Percentiles rank a stretch among this genome's conserved stretches.
phyloP scores from a whole-genome alignment of 2,329 filamentous ascomycete species.

The Botryotinia narcissicola region DNA sequence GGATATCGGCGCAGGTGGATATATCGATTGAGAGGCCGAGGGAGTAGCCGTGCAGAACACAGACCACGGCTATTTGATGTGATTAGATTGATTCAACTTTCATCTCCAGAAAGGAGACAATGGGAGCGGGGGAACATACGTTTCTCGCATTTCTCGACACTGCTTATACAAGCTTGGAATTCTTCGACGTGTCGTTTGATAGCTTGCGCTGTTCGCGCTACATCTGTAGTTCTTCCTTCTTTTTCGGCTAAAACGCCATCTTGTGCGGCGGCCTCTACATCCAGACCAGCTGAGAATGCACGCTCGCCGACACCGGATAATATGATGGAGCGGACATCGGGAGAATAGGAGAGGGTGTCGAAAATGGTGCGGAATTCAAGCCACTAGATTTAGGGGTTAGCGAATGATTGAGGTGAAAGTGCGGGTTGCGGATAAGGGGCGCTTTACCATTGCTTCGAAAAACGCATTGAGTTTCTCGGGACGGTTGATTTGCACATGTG shows the following conservation, averaged over 20 bases:
- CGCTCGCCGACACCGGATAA: slow-evolving; percentile 77
- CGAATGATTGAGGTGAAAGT: background rate
- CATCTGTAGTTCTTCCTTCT: slow-evolving; percentile 46
- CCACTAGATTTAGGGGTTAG: slow-evolving; percentile 50
- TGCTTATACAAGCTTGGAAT: slow-evolving; percentile 76
- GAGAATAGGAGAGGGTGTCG: slow-evolving; percentile 65
- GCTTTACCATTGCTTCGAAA: slow-evolving; percentile 61
- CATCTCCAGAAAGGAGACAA: background rate
- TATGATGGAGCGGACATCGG: slow-evolving; percentile 72
- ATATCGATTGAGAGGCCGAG: slow-evolving; percentile 79
- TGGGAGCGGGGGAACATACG: slow-evolving; percentile 50
- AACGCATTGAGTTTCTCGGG: slow-evolving; percentile 88
- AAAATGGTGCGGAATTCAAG: slow-evolving; percentile 74
- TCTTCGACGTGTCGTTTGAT: slow-evolving; percentile 69
- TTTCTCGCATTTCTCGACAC: slow-evolving; percentile 85
- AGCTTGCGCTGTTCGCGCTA: slow-evolving; percentile 59
- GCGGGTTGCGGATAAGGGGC: background rate
- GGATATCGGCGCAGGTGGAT: slow-evolving; percentile 66
- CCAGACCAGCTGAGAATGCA: slow-evolving; percentile 83
- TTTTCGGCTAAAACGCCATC: slow-evolving; percentile 44
- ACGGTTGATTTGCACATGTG: slow-evolving; percentile 90
- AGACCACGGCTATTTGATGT: slow-evolving; percentile 64
- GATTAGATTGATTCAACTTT: background rate
- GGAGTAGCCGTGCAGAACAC: slow-evolving; percentile 73
- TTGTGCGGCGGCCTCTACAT: slow-evolving; percentile 68